Percentiles rank a stretch among this genome's conserved stretches.
Conservation (phyloP, 2,329 filamentous ascomycete genomes). For the Trichoderma hamatum region DNA sequence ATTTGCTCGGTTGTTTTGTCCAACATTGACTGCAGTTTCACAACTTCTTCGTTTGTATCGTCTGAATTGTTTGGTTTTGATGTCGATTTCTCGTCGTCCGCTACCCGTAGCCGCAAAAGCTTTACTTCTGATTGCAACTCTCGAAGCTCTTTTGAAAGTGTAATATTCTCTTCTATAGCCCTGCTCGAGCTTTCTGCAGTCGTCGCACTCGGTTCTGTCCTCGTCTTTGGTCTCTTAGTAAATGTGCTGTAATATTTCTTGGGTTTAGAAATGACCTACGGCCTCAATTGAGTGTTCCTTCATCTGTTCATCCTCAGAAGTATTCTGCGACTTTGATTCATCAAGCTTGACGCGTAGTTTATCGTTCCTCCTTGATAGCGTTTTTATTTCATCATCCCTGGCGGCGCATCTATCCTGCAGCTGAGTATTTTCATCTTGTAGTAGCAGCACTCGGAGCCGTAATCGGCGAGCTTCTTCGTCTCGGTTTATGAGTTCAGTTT, state of each 20-base stretch:
- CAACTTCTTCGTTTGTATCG: slow-evolving; percentile 43
- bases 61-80: slow-evolving; percentile 69
- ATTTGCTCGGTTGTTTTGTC: slow-evolving; percentile 44
- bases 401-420: slow-evolving; percentile 65
- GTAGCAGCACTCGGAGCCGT: slow-evolving; percentile 68
- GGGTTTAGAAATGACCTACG: slow-evolving; percentile 38
- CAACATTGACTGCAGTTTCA: slow-evolving; percentile 45
- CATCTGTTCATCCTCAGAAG: slow-evolving; percentile 51
- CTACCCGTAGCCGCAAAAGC: slow-evolving; percentile 57
- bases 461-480: slow-evolving; percentile 75
- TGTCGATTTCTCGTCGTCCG: slow-evolving; percentile 67
- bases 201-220: slow-evolving; percentile 69
- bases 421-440: slow-evolving; percentile 73
- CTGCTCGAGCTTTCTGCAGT: slow-evolving; percentile 71
- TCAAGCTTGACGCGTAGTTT: slow-evolving; percentile 49
- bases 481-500: slow-evolving; percentile 69
- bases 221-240: slow-evolving; percentile 54
- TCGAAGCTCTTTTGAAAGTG: slow-evolving; percentile 55
- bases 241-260: background rate
- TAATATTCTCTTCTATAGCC: slow-evolving; percentile 62
- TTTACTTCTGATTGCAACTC: slow-evolving; percentile 59
- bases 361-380: slow-evolving; percentile 46
- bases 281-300: slow-evolving; percentile 54
- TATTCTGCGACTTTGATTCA: slow-evolving; percentile 46
- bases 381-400: slow-evolving; percentile 62